Evolutionary conservation across 2,329 filamentous ascomycete species (phyloP), one percentile per base, ranked within the genome.

Genomic region (Pseudogymnoascus sp.): DNA sequence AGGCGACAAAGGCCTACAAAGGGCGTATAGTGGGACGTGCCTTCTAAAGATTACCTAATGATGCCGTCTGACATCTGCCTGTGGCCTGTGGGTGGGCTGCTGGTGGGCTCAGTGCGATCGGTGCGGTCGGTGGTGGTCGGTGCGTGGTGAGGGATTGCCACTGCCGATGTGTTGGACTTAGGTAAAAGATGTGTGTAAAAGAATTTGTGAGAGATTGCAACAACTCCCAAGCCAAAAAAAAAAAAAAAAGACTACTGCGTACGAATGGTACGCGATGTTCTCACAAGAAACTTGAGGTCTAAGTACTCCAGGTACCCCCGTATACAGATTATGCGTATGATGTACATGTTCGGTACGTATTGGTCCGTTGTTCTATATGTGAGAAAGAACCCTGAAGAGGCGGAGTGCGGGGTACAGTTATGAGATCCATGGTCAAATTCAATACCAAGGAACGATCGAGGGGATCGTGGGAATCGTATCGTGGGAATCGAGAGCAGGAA

Each of bases 11-110:
- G 35, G 12, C 12, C 16, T 16, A 41, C 16, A 21, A 21, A 11
- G n/a, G 18, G 40, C 40, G 8, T 41, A 12, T 4, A 45, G 18
- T 25, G 41, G 41, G 21, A 45, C 40, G 21, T 45, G 41, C 41
- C 41, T n/a, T 23, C n/a, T 31, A 52, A 52, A 52, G 45, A 52
- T 52, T 52, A 52, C 45, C 45, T 52, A 52, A 52, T 52, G 45
- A 52, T 31, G 45, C 45, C n/a, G 25, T 52, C 45, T 52, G 45
- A 52, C 45, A 52, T 52, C 23, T 21, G 16, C 12, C 11, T 28
- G 45, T 52, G 28, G 28, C 7, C 28, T 31, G 28, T 9, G 28
- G 21, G 21, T 23, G 21, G 21, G 21, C 21, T 23, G 21, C 21
- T 2, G 1, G 8, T 31, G 18, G 9, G 18, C 40, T 43, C 40